Evolutionary conservation across 192 early-diverging fungal genomes (phyloP).

Genomic region (Entomortierella chlamydospora): DNA sequence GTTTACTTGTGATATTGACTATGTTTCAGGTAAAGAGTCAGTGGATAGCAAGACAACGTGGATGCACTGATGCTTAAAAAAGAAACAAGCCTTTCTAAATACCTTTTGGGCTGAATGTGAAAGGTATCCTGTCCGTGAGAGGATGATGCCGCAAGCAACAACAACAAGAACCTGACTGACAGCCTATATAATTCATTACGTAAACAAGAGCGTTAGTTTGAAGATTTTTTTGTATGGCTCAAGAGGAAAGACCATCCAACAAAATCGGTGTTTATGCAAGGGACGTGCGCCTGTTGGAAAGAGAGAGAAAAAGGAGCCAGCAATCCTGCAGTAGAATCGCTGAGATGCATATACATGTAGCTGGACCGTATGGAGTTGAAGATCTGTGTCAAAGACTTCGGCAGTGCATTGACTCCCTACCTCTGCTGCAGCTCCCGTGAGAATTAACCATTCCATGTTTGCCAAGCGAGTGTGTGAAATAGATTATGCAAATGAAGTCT

Average conservation of each 20-base stretch:
- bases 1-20: conserved; percentile 69
- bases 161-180: conserved; percentile 43
- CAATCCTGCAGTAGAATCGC: too few relatives aligned
- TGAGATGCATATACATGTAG: too few relatives aligned
- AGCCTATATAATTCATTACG: conserved; percentile 14
- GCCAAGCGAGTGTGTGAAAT: too few relatives aligned
- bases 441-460: conserved; percentile 25
- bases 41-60: not conserved
- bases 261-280: too few relatives aligned
- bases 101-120: conserved; percentile 47
- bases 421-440: conserved; percentile 34
- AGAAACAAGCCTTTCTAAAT: not conserved
- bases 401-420: too few relatives aligned
- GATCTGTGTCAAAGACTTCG: too few relatives aligned
- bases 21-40: not conserved
- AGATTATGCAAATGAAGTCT: too few relatives aligned
- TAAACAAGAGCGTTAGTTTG: not conserved
- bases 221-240: too few relatives aligned
- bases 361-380: too few relatives aligned
- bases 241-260: too few relatives aligned
- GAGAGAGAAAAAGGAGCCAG: too few relatives aligned
- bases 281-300: conserved; percentile 1
- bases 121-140: conserved; percentile 44
- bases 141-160: conserved; percentile 32
- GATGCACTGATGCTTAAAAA: not conserved